Base-by-base conservation (phyloP, 108 stramenopile species). In the Discostella stelligeroides region DNA sequence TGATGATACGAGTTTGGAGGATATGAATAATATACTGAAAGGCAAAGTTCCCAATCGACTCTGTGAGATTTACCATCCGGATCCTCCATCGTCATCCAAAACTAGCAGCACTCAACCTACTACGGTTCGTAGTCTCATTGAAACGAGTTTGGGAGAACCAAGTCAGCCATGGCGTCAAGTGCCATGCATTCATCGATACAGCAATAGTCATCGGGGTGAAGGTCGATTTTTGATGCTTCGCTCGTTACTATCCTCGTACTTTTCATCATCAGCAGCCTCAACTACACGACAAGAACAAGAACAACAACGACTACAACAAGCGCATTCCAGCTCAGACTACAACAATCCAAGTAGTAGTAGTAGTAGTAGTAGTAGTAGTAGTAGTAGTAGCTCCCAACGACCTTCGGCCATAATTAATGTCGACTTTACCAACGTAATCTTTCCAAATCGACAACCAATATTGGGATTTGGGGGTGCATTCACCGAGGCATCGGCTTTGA, bases 391-490 rank as follows among this genome's bases (percentile, higher is more conserved):
- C n/a, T n/a, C n/a, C n/a, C n/a, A n/a, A n/a, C 45, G 60, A 34
- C 89, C 89, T 14, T 85, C 87, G 48, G 89, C 92, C 7, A 76
- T 75, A 27, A 66, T 94, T 18, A 34, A 79, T 18, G 76, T 82
- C 12, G 60, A 90, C 49, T 80, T 86, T 68, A 40, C 48, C 24
- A 53, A 47, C 5, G 43, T 64, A 11, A 70, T 87, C 39, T 89
- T 89, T 68, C 51, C 67, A 9, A 43, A 88, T n/a, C 80, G 86
- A 6, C 4, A 7, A 8, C 85, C 88, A 45, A 96, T 98, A 50
- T 27, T 94, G 7, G 98, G 98, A 25, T 98, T 98, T 78, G 98
- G 98, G 0, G 98, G 92, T 8, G 98, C 98, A 7, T 98, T 98
- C 71, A 98, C 98, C n/a, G 98, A 98, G 68, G 90, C 96, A 1